Evolutionary conservation across 495 filamentous ascomycete species (phyloP).

Genomic region (Pseudevernia furfuracea): DNA sequence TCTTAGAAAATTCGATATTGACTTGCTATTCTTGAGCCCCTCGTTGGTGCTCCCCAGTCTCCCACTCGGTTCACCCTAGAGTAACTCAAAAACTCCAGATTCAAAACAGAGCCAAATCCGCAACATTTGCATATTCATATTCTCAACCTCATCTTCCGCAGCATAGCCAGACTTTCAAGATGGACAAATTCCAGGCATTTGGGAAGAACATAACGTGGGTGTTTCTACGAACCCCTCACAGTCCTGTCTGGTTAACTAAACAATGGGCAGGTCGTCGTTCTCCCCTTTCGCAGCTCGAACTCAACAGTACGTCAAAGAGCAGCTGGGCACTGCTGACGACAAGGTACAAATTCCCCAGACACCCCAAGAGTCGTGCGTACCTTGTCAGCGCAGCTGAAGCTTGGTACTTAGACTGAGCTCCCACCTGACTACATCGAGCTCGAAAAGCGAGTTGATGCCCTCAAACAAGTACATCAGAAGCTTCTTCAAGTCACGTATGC

Average conservation of each 20-base stretch:
- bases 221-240: slow-evolving; percentile 19
- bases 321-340: slow-evolving; percentile 90
- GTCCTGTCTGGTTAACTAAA: slow-evolving; percentile 14
- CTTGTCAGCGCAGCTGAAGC: not conserved
- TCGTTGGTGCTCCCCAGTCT: not conserved
- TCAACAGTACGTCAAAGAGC: slow-evolving; percentile 94
- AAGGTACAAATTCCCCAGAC: slow-evolving; percentile 48
- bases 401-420: slow-evolving; percentile 67
- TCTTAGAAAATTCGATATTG: not conserved
- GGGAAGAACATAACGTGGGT: slow-evolving; percentile 67
- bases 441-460: slow-evolving; percentile 95
- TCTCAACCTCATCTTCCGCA: not conserved
- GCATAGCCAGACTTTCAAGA: slow-evolving; percentile 29
- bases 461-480: slow-evolving; percentile 95
- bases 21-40: not conserved
- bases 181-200: slow-evolving; percentile 66
- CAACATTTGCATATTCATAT: not conserved
- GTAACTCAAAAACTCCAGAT: not conserved
- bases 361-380: not conserved
- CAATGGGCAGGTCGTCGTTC: slow-evolving; percentile 45
- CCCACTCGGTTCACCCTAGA: not conserved
- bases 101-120: not conserved
- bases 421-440: slow-evolving; percentile 96
- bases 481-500: slow-evolving; percentile 90
- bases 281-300: slow-evolving; percentile 89